Conservation (phyloP, 2,329 filamentous ascomycete species). For the Whalleya microplaca region DNA sequence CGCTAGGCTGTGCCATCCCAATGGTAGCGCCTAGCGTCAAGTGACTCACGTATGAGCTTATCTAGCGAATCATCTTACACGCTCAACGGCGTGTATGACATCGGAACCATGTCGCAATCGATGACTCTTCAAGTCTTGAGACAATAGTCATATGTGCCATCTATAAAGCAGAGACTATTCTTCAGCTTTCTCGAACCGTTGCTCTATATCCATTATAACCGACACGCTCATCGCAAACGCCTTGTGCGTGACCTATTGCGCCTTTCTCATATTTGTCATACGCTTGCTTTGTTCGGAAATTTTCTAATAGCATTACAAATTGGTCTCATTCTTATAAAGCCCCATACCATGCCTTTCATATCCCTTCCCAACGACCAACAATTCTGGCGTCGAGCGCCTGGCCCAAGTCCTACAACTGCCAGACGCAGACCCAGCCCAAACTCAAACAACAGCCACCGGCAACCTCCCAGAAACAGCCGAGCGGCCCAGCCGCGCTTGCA, state of each 20-base stretch:
- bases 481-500: background rate
- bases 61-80: conserved; percentile 28
- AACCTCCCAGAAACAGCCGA: conserved; percentile 2
- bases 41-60: conserved; percentile 18
- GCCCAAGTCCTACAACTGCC: background rate
- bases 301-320: background rate
- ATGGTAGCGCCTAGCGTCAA: conserved; percentile 15
- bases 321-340: conserved; percentile 8
- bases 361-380: conserved; percentile 1
- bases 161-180: conserved; percentile 20
- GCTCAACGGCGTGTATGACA: conserved; percentile 11
- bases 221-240: conserved; percentile 15
- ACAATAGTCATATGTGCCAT: background rate
- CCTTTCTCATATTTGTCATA: conserved; percentile 11
- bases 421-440: background rate
- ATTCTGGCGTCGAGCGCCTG: background rate
- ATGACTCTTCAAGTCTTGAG: conserved; percentile 12
- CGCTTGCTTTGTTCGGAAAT: conserved; percentile 8
- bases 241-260: conserved; percentile 19
- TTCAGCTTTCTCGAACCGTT: conserved; percentile 9
- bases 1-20: conserved; percentile 15
- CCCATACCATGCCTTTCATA: conserved; percentile 3
- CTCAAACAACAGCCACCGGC: background rate
- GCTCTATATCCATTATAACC: conserved; percentile 10
- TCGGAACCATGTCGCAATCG: conserved; percentile 4